These are phyloP conservation scores for Malbranchea cinnamomea DNA, from an alignment of 2,329 filamentous ascomycete species.

Conservation along the genomic window DNA sequence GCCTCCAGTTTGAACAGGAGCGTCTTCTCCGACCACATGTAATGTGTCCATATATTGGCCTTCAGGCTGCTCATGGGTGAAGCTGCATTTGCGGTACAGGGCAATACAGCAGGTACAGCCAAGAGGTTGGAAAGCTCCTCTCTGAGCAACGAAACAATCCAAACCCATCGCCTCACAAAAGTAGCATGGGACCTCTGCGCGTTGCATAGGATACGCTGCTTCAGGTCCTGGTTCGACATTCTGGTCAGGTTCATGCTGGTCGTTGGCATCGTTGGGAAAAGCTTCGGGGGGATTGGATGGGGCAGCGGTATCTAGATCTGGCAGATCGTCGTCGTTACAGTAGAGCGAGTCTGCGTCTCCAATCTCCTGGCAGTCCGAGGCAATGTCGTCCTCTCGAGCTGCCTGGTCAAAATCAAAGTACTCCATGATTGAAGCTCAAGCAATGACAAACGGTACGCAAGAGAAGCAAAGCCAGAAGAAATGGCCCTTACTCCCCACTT, in stretches of 20 bases:
- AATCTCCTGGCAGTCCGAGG: conserved; percentile 23
- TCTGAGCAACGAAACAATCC: conserved; percentile 31
- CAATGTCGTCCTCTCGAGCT: conserved; percentile 24
- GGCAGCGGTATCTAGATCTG: conserved; percentile 27
- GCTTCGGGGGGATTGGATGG: conserved; percentile 17
- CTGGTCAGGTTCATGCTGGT: no score
- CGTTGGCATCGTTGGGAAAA: conserved; percentile 12
- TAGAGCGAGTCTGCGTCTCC: conserved; percentile 24
- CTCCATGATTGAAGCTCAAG: conserved; percentile 25
- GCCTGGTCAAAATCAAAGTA: conserved; percentile 35
- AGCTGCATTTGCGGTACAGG: conserved; percentile 33
- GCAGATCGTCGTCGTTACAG: conserved; percentile 27
- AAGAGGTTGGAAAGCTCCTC: conserved; percentile 27
- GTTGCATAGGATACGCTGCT: conserved; percentile 29
- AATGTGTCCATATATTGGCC: conserved; percentile 30
- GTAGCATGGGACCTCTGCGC: conserved; percentile 31
- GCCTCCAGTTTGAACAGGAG: conserved; percentile 22
- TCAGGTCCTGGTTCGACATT: no score
- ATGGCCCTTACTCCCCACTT: no score
- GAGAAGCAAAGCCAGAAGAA: no score
- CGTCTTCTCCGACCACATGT: conserved; percentile 29
- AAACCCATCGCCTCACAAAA: conserved; percentile 32
- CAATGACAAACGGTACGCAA: no score
- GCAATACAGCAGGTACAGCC: conserved; percentile 35
- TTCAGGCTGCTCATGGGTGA: conserved; percentile 27